Evolutionary conservation across 768 basidiomycete species (phyloP).

Genomic region (Tubosaeta sp.): DNA sequence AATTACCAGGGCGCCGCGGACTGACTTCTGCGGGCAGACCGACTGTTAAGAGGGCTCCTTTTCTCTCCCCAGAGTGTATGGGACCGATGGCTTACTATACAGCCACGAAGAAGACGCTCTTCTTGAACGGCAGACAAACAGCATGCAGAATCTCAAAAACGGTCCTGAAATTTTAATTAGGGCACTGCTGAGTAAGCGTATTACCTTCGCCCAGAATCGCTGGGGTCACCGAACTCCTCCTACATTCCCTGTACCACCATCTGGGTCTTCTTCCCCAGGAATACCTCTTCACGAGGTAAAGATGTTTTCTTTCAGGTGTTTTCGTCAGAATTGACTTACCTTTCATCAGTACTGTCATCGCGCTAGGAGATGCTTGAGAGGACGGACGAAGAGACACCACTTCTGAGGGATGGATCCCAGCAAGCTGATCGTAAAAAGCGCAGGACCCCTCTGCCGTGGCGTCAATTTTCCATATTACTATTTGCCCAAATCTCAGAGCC

Average conservation of each 20-base stretch:
- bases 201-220: too few relatives aligned
- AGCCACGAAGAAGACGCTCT: too few relatives aligned
- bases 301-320: neutral
- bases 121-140: too few relatives aligned
- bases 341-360: neutral
- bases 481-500: slow-evolving; percentile 74
- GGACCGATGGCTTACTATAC: too few relatives aligned
- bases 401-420: slow-evolving; percentile 33
- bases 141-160: too few relatives aligned
- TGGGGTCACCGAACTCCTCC: neutral
- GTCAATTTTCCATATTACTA: slow-evolving; percentile 64
- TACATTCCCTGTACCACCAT: neutral
- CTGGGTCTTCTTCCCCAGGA: too few relatives aligned
- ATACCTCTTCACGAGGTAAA: neutral
- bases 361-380: neutral
- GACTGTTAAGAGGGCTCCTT: too few relatives aligned
- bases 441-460: slow-evolving; percentile 60
- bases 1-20: too few relatives aligned
- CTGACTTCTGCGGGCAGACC: too few relatives aligned
- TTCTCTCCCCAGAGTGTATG: too few relatives aligned
- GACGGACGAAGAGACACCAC: slow-evolving; percentile 58
- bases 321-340: neutral
- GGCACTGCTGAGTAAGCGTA: neutral
- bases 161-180: too few relatives aligned
- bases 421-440: slow-evolving; percentile 22